phyloP scores from a whole-genome alignment of 169 alveolate genomes.

The Plasmodium cynomolgi region DNA sequence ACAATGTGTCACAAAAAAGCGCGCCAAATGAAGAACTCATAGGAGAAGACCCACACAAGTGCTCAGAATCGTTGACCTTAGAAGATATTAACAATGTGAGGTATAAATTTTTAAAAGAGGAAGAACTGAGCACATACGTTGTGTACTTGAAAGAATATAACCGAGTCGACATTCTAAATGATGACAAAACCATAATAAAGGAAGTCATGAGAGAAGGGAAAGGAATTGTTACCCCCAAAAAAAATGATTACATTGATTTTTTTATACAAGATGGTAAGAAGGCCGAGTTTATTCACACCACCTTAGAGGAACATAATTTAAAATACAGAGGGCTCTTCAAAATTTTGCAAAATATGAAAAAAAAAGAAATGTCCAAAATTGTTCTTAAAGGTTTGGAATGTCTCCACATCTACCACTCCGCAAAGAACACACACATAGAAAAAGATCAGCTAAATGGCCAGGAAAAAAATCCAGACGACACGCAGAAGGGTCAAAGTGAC shows the following conservation, averaged over 20 bases:
- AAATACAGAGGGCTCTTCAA: conserved; percentile 70
- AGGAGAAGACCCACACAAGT: not conserved
- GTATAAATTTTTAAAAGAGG: conserved; percentile 55
- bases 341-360: conserved; percentile 69
- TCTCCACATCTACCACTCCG: conserved; percentile 19
- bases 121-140: conserved; percentile 55
- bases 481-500: not conserved
- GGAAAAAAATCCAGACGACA: not conserved
- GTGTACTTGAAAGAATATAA: conserved; percentile 66
- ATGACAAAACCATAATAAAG: conserved; percentile 60
- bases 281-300: conserved; percentile 55
- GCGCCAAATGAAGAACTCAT: not conserved
- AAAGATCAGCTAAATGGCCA: not conserved
- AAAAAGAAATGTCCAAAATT: conserved; percentile 53
- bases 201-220: conserved; percentile 69
- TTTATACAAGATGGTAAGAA: conserved; percentile 42
- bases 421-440: not conserved
- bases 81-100: conserved; percentile 50
- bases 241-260: conserved; percentile 73
- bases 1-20: not conserved
- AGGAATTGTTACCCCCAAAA: conserved; percentile 68
- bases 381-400: conserved; percentile 61
- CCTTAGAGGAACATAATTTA: conserved; percentile 58
- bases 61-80: not conserved
- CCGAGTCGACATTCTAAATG: conserved; percentile 69